Base-by-base conservation (phyloP, 140 eudicot species). In the Senecio squalidus region DNA sequence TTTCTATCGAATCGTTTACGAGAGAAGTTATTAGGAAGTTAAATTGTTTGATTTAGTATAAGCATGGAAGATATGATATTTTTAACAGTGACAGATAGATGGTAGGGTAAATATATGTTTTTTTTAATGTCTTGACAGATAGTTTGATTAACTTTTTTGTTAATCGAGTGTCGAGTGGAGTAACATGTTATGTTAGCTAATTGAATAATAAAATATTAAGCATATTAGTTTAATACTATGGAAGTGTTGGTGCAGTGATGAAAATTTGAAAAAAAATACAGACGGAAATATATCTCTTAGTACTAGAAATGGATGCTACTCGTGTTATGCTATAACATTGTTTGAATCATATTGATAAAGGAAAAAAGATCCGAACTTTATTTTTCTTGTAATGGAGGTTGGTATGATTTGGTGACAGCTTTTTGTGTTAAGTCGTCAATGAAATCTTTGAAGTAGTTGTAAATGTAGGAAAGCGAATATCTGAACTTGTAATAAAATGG, bases 401-500 rank as follows among this genome's bases (percentile, higher is more conserved):
- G 15, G 54, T 60, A 15, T 60, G 20, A 60, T 60, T 20, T 40
- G 66, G 54, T 43, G 41, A 43, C 15, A 0, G 5, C 4, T 13
- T 51, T 24, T 50, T 4, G 21, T 11, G n/a, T 9, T 39, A 8
- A 0, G 1, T n/a, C n/a, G n/a, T n/a, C n/a, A n/a, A n/a, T n/a
- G n/a, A n/a, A n/a, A n/a, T n/a, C n/a, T n/a, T n/a, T n/a, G 36
- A 15, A 4, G n/a, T 21, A 2, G 6, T 10, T 16, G 26, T 28
- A 43, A 24, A 26, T 13, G 52, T 17, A 8, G 22, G 55, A 45
- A 31, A 44, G 58, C 58, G 47, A 14, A 52, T 52, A 22, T 66
- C 22, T 51, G 22, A 23, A 30, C n/a, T 55, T 29, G 0, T 45
- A 11, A 51, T 48, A 17, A 28, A 51, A 47, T 80, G 76, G 62